Evolutionary conservation across 495 filamentous ascomycete species (phyloP).

Genomic region (Lindgomyces ingoldianus): DNA sequence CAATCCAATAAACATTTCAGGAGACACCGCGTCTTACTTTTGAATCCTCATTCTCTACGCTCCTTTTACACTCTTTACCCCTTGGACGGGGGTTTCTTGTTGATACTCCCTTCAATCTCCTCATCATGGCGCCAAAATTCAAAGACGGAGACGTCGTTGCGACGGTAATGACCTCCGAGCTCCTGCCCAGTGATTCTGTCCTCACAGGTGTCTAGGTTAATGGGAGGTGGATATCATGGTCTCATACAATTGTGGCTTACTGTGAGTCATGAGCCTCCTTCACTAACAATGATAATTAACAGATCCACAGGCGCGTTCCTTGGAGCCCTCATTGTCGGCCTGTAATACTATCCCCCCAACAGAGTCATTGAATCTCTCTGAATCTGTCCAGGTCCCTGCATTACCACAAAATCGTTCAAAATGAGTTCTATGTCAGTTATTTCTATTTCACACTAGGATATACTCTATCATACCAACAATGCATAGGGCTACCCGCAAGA

Average conservation of each 20-base stretch:
- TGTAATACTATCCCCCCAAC: constrained; percentile 43
- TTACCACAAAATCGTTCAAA: constrained; percentile 95
- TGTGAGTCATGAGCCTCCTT: constrained; percentile 44
- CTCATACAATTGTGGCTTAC: constrained; percentile 83
- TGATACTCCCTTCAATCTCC: constrained; percentile 31
- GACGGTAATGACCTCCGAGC: constrained; percentile 55
- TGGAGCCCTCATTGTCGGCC: constrained; percentile 82
- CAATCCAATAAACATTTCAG: constrained; percentile 22
- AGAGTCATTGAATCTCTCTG: constrained; percentile 5
- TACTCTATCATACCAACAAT: constrained; percentile 1
- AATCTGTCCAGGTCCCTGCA: constrained; percentile 62
- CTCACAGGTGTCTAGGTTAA: constrained; percentile 58
- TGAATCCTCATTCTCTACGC: constrained; percentile 9
- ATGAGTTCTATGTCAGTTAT: constrained; percentile 77
- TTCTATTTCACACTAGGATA: background rate
- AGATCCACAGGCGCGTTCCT: constrained; percentile 71
- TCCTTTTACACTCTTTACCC: constrained; percentile 45
- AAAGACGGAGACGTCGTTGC: constrained; percentile 87
- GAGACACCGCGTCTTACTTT: constrained; percentile 10
- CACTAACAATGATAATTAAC: background rate
- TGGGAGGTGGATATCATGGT: constrained; percentile 88
- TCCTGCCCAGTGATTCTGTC: constrained; percentile 27
- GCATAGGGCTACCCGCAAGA: constrained; percentile 83
- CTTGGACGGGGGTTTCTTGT: constrained; percentile 15
- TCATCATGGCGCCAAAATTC: constrained; percentile 74